A percentile compares a stretch with the other conserved stretches of the same genome.
Conservation (phyloP, 305 asterid genomes). For the Plantago coronopus region DNA sequence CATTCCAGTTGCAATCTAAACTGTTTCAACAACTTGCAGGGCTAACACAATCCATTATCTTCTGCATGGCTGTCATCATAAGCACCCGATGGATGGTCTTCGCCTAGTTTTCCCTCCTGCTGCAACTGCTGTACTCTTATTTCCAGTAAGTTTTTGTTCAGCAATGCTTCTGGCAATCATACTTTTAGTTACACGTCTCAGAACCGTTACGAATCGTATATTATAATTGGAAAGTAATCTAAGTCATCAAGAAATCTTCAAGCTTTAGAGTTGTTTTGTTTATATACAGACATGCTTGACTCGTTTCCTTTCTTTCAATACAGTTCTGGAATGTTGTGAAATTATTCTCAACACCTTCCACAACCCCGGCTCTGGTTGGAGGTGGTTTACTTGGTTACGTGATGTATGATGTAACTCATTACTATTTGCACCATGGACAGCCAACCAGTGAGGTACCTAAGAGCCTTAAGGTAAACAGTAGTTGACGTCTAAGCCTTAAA, state of each 20-base stretch:
- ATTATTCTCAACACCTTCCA: slow-evolving; percentile 49
- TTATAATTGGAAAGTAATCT: neutral
- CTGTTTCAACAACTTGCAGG: slow-evolving; percentile 36
- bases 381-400: slow-evolving; percentile 83
- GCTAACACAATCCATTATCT: slow-evolving; percentile 76
- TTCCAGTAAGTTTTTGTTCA: slow-evolving; percentile 44
- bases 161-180: neutral
- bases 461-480: slow-evolving; percentile 57
- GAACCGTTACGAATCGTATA: too few species aligned
- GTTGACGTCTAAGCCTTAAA: neutral
- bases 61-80: slow-evolving; percentile 86
- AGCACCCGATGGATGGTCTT: slow-evolving; percentile 86
- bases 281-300: neutral
- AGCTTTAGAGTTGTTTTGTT: neutral
- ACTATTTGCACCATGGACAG: slow-evolving; percentile 85
- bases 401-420: slow-evolving; percentile 85
- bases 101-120: slow-evolving; percentile 89
- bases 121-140: slow-evolving; percentile 57
- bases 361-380: slow-evolving; percentile 69
- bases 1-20: neutral
- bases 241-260: neutral
- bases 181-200: neutral
- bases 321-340: slow-evolving; percentile 71
- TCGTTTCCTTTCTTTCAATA: slow-evolving; percentile 15
- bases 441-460: slow-evolving; percentile 60